Evolutionary conservation across 371 early-diverging fungal genomes (phyloP).

Genomic region (Mucor saturninus): DNA sequence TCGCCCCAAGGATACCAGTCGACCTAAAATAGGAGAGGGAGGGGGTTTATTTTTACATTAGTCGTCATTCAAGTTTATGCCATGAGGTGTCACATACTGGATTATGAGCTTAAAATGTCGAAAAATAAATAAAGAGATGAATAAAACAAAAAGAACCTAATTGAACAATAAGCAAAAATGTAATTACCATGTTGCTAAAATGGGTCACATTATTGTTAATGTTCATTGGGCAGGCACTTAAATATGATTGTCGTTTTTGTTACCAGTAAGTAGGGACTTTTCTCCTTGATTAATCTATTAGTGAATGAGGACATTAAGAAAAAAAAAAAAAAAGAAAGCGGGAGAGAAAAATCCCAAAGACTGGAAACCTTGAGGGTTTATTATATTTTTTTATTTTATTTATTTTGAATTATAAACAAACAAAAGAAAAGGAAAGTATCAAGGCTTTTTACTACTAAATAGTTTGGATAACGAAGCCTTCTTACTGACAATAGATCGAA

Average conservation of each 20-base stretch:
- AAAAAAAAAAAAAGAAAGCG: neutral
- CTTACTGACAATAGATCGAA: slow-evolving; percentile 47
- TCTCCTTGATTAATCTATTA: slow-evolving; percentile 62
- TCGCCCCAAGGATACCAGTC: slow-evolving; percentile 80
- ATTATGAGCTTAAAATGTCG: slow-evolving; percentile 43
- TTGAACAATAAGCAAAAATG: neutral
- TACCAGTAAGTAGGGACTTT: slow-evolving; percentile 68
- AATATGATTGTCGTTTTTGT: neutral
- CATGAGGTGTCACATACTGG: slow-evolving; percentile 30
- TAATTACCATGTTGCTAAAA: slow-evolving; percentile 54
- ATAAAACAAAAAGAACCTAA: neutral
- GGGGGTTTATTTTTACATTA: no score
- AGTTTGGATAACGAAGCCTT: slow-evolving; percentile 48
- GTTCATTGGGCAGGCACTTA: neutral
- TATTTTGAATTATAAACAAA: neutral
- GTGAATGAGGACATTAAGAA: slow-evolving; percentile 24
- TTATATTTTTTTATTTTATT: neutral
- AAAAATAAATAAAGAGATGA: neutral
- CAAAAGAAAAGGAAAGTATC: slow-evolving; percentile 3
- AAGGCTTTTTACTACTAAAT: slow-evolving; percentile 37
- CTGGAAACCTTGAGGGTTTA: neutral
- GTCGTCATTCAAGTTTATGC: neutral
- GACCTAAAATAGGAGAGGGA: slow-evolving; percentile 31
- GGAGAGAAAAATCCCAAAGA: neutral
- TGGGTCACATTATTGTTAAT: neutral